Conservation (phyloP, 75 land plant genomes). For the Cupressus sempervirens region DNA sequence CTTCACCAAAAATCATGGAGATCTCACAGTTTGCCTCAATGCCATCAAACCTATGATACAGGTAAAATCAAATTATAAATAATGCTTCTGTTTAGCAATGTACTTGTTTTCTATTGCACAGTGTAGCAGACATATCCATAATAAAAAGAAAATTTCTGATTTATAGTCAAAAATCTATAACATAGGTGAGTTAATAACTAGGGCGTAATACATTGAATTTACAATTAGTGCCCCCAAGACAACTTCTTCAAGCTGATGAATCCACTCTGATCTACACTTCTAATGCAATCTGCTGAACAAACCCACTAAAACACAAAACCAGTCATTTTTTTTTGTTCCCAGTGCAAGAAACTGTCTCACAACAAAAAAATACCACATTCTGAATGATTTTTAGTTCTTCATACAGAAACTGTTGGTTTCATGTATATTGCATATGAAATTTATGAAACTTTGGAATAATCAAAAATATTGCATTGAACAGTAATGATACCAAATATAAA, state of each 20-base stretch:
- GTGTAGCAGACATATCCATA: not conserved
- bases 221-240: not conserved
- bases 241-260: not conserved
- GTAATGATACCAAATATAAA: too few species aligned
- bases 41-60: not conserved
- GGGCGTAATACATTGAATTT: not conserved
- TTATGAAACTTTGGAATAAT: too few species aligned
- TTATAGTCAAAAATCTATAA: not conserved
- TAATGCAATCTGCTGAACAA: not conserved
- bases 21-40: not conserved
- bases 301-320: not conserved
- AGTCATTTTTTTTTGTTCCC: not conserved
- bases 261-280: not conserved
- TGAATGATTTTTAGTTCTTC: not conserved
- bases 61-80: not conserved
- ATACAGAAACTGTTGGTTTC: not conserved
- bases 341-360: not conserved
- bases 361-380: not conserved
- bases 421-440: not conserved
- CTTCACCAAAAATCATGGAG: not conserved
- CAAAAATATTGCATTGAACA: too few species aligned
- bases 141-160: too few species aligned
- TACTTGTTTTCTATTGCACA: not conserved
- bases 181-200: not conserved
- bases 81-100: not conserved